Evolutionary conservation across 2,329 filamentous ascomycete species (phyloP), one percentile per base, ranked within the genome.

Genomic region (Beauveria varroae): DNA sequence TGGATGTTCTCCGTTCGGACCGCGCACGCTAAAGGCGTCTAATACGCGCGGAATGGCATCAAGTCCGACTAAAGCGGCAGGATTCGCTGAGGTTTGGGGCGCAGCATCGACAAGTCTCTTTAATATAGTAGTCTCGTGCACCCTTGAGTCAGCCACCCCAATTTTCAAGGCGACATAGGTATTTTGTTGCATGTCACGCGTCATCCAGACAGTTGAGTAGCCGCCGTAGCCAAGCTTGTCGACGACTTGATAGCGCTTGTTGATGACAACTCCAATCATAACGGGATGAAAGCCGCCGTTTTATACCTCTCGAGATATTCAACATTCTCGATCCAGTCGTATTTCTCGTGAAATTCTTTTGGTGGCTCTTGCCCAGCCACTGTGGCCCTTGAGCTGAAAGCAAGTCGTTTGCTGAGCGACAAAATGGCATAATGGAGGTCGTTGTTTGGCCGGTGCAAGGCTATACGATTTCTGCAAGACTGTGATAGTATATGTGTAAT

Each of bases 181-280:
- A 16, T 62, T 37, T 2, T 56, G 47, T 47, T 62, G 43, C 22
- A 10, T n/a, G 65, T 78, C 75, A 40, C 67, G 67, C 18, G 72
- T 74, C 26, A 78, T 72, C 75, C 74, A 78, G 54, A 76, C 70
- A 1, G 75, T 78, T 3, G 73, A 74, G 64, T 68, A 74, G 1
- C 70, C 69, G 24, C 75, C 74, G 64, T 67, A 74, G 49, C 74
- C 74, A 55, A 77, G 63, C 64, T 77, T 78, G 34, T 73, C 70
- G 40, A 73, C 63, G 22, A 76, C 63, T 41, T 68, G 67, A 63
- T 77, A 78, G 14, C 71, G 70, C 12, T 67, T 65, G 57, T 55
- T 22, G 26, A 55, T 2, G 1, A 52, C 14, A 18, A 24, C 52
- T 55, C 63, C 57, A 34, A 46, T 20, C 34, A 28, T 37, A 22